A percentile compares a stretch with the other conserved stretches of the same genome.
Conservation (phyloP, 1,284 basidiomycete species). For the Ganoderma sinense region DNA sequence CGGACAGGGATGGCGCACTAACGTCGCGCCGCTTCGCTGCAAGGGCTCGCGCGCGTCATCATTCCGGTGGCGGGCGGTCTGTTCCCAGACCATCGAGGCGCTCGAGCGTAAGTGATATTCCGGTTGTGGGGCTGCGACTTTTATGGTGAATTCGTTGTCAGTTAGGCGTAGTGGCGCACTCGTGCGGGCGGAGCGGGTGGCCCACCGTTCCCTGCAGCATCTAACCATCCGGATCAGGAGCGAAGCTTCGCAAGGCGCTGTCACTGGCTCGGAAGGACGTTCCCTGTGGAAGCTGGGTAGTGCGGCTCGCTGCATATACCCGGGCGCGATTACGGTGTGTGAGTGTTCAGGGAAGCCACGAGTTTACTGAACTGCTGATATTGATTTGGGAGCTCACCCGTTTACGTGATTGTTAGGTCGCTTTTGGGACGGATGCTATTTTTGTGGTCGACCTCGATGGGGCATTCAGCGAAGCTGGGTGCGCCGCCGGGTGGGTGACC, state of each 20-base stretch:
- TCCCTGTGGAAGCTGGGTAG: background rate
- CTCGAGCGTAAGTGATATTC: background rate
- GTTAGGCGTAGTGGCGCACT: background rate
- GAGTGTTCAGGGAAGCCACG: background rate
- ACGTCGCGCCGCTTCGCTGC: background rate
- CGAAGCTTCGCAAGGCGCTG: background rate
- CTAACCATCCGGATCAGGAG: background rate
- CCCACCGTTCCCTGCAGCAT: background rate
- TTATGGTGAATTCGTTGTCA: background rate
- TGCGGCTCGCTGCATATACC: background rate
- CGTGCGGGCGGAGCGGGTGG: background rate
- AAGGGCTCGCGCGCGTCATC: background rate
- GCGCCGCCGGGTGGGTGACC: background rate
- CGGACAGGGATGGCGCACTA: background rate
- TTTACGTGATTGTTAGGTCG: background rate
- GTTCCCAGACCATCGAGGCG: background rate
- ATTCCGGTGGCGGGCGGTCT: background rate
- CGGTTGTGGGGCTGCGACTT: background rate
- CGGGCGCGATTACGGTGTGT: background rate
- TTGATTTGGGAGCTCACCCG: background rate
- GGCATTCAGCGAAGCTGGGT: background rate
- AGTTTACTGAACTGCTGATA: background rate
- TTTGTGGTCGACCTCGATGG: background rate
- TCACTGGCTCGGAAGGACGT: background rate
- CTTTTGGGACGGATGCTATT: background rate